Base-by-base conservation (phyloP, 1,284 basidiomycete species). In the Ceratobasidium sp. region DNA sequence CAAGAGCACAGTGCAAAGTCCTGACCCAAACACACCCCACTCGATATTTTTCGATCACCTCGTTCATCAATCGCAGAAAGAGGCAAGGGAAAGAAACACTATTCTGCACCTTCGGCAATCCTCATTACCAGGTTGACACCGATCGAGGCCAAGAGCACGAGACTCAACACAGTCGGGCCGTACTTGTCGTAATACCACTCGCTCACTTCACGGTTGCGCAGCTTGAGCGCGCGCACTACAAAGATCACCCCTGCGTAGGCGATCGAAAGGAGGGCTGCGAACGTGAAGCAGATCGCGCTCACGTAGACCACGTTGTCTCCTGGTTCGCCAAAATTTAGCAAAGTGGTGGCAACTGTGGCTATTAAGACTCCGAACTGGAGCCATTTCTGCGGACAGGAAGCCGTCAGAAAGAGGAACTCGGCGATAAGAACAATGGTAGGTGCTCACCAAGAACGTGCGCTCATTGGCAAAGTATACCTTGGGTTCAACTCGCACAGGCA, bases 401-500 rank as follows among this genome's bases (percentile, higher is more conserved):
- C 73, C 41, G 74, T 76, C 49, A 64, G 23, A 52, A 49, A 16
- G 18, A 30, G 3, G 62, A 35, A 46, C 75, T 50, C 38, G 59
- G n/a, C 26, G 50, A 18, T 16, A 23, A 71, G 11, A 52, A 74
- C 28, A 75, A 35, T 8, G 2, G 61, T 28, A 67, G 73, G 14
- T n/a, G 82, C 89, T 79, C 79, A 91, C 92, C 80, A 94, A 80
- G 84, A 93, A 94, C n/a, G 95, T 96, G 73, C 95, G 86, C 81
- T 98, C 97, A 57, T 94, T 93, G 2, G 97, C 97, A 81, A 98
- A 99, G 80, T 98, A 98, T 7, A 98, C 96, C 83, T 99, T 99
- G 44, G 97, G 97, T 82, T 99, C 97, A 72, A 99, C 88, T 64
- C 97, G 89, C 41, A 99, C 91, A 43, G 97, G 96, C 0, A 99